Percentiles rank a stretch among this genome's conserved stretches.
Conservation (phyloP, 495 filamentous ascomycete species). For the Emericellopsis terricola region DNA sequence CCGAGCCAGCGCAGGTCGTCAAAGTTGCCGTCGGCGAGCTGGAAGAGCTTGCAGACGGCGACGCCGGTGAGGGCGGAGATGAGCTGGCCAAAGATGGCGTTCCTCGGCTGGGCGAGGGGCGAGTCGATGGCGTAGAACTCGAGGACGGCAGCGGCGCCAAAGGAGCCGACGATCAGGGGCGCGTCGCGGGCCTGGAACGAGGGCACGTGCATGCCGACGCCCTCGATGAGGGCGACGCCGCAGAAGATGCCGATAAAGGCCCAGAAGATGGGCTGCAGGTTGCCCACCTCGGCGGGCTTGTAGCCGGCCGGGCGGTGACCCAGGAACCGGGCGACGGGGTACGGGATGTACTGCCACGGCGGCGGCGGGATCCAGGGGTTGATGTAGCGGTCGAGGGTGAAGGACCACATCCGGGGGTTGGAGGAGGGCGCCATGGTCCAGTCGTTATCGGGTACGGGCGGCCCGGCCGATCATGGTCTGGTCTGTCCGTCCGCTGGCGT, state of each 20-base stretch:
- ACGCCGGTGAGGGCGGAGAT: slow-evolving; percentile 49
- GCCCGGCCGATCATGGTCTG: too few species aligned
- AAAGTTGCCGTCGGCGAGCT: slow-evolving; percentile 33
- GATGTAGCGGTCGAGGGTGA: slow-evolving; percentile 49
- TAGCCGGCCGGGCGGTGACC: slow-evolving; percentile 24
- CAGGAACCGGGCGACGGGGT: slow-evolving; percentile 28
- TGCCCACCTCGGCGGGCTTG: slow-evolving; percentile 18
- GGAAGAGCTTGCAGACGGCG: slow-evolving; percentile 52
- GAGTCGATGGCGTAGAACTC: slow-evolving; percentile 49
- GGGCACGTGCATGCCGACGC: slow-evolving; percentile 17
- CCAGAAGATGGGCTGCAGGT: slow-evolving; percentile 29
- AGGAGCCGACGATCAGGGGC: slow-evolving; percentile 33
- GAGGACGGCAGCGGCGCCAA: slow-evolving; percentile 51
- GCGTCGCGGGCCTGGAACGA: slow-evolving; percentile 15
- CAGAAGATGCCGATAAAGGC: slow-evolving; percentile 35
- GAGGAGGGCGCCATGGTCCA: not conserved
- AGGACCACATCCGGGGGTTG: slow-evolving; percentile 18
- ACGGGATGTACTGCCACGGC: slow-evolving; percentile 25
- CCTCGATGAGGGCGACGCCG: slow-evolving; percentile 28
- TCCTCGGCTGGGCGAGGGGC: slow-evolving; percentile 61
- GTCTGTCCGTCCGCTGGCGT: too few species aligned
- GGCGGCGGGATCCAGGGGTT: slow-evolving; percentile 40
- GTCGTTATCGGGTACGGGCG: too few species aligned
- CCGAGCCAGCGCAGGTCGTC: slow-evolving; percentile 43
- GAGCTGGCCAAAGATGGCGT: slow-evolving; percentile 50